These are phyloP conservation scores for Quambalaria eucalypti DNA, from an alignment of 1,284 basidiomycete genomes.

Conservation along the genomic window DNA sequence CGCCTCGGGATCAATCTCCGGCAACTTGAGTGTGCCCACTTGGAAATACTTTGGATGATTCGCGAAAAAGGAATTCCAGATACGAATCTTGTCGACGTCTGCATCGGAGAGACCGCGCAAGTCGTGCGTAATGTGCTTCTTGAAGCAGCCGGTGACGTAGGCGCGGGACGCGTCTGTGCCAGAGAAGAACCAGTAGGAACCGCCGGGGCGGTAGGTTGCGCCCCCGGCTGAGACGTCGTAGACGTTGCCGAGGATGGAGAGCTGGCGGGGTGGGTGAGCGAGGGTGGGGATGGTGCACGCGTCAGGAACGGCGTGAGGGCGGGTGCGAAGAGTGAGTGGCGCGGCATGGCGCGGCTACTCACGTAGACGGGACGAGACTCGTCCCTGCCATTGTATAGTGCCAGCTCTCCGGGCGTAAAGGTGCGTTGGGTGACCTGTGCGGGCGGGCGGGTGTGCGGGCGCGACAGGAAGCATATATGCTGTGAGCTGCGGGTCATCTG, in stretches of 20 bases:
- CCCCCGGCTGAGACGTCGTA: constrained; percentile 75
- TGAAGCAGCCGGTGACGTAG: constrained; percentile 44
- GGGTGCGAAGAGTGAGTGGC: constrained; percentile 3
- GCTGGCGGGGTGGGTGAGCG: constrained; percentile 1
- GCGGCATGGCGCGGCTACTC: constrained; percentile 48
- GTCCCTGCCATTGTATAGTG: constrained; percentile 65
- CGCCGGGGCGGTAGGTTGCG: constrained; percentile 63
- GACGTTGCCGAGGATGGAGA: constrained; percentile 71
- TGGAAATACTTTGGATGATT: background rate
- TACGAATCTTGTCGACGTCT: constrained; percentile 16
- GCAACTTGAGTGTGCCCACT: too few species aligned
- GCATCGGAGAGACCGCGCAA: constrained; percentile 31
- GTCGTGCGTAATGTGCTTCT: constrained; percentile 41
- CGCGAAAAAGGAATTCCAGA: constrained; percentile 1
- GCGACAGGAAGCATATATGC: too few species aligned
- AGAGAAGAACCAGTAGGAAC: constrained; percentile 39
- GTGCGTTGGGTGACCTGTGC: constrained; percentile 56
- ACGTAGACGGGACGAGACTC: constrained; percentile 70
- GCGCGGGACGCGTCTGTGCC: constrained; percentile 41
- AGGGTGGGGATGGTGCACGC: constrained; percentile 2
- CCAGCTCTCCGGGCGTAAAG: constrained; percentile 64
- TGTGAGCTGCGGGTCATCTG: background rate
- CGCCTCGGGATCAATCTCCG: too few species aligned
- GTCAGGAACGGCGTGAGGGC: background rate
- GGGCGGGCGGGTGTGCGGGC: too few species aligned